phyloP scores from a whole-genome alignment of 2,329 filamentous ascomycete genomes.

The Pseudopyrenochaeta lycopersici region DNA sequence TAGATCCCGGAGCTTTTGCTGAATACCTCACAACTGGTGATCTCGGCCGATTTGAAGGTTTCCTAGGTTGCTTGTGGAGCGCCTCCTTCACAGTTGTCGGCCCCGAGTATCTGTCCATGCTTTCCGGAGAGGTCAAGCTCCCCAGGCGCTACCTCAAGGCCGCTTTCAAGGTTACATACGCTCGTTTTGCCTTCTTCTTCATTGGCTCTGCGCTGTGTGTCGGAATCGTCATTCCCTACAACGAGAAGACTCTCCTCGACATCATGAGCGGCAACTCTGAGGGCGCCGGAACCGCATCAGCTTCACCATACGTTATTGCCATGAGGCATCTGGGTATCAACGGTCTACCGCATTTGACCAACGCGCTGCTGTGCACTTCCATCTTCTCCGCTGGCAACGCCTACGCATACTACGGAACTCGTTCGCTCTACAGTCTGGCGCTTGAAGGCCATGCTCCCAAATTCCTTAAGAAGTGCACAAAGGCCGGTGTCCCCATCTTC shows the following conservation, averaged over 20 bases:
- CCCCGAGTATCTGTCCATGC: constrained; percentile 56
- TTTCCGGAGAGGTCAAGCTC: constrained; percentile 54
- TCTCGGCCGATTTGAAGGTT: constrained; percentile 39
- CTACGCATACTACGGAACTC: constrained; percentile 61
- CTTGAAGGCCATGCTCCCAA: constrained; percentile 60
- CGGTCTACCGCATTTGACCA: constrained; percentile 65
- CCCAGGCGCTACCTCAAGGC: constrained; percentile 50
- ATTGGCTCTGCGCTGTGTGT: constrained; percentile 51
- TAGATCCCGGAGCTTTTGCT: constrained; percentile 38
- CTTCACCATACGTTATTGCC: constrained; percentile 68
- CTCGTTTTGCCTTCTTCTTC: constrained; percentile 54
- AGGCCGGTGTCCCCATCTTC: constrained; percentile 73
- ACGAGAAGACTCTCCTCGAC: constrained; percentile 75
- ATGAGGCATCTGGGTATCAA: constrained; percentile 59
- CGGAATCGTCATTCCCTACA: constrained; percentile 63
- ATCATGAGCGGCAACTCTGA: constrained; percentile 26
- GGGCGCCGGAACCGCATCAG: constrained; percentile 57
- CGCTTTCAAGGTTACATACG: constrained; percentile 54
- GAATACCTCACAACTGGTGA: constrained; percentile 33
- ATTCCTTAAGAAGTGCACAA: constrained; percentile 66
- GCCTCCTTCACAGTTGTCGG: constrained; percentile 54
- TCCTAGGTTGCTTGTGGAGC: constrained; percentile 38
- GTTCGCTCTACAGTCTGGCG: constrained; percentile 60
- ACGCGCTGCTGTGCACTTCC: constrained; percentile 61
- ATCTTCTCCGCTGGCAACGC: constrained; percentile 66